A percentile compares a stretch with the other conserved stretches of the same genome.
phyloP scores from a whole-genome alignment of 192 early-diverging fungal species.

The Coemansia sp. region DNA sequence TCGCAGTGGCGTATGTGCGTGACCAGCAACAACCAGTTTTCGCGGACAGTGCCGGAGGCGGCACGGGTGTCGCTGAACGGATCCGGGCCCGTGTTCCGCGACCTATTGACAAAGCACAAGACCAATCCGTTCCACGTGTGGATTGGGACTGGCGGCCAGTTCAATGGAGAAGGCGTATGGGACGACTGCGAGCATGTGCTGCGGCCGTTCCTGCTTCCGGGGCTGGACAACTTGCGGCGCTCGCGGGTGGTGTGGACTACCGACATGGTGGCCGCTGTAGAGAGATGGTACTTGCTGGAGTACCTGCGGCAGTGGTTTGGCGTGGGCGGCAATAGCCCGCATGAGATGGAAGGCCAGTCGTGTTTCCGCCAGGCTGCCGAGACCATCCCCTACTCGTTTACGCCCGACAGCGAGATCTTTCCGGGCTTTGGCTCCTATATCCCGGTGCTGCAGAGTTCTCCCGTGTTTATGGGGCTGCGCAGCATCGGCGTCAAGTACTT shows the following conservation, averaged over 20 bases:
- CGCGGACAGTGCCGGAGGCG: conserved; percentile 26
- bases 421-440: conserved; percentile 75
- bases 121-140: conserved; percentile 66
- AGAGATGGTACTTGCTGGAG: conserved; percentile 66
- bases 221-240: conserved; percentile 37
- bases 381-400: conserved; percentile 72
- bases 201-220: conserved; percentile 56
- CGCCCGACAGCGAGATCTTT: conserved; percentile 79
- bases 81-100: conserved; percentile 47
- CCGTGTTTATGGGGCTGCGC: conserved; percentile 66
- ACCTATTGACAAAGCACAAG: conserved; percentile 61
- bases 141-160: conserved; percentile 71
- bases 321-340: conserved; percentile 19
- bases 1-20: conserved; percentile 52
- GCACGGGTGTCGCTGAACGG: conserved; percentile 32
- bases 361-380: conserved; percentile 65
- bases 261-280: conserved; percentile 58
- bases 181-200: conserved; percentile 58
- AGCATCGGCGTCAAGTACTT: conserved; percentile 69
- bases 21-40: conserved; percentile 45
- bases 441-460: conserved; percentile 60
- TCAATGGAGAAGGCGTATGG: conserved; percentile 62
- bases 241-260: conserved; percentile 54
- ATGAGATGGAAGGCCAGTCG: conserved; percentile 39
- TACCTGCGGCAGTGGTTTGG: conserved; percentile 59